Evolutionary conservation across 2,329 filamentous ascomycete genomes (phyloP).

Genomic region (Nothopassalora personata): DNA sequence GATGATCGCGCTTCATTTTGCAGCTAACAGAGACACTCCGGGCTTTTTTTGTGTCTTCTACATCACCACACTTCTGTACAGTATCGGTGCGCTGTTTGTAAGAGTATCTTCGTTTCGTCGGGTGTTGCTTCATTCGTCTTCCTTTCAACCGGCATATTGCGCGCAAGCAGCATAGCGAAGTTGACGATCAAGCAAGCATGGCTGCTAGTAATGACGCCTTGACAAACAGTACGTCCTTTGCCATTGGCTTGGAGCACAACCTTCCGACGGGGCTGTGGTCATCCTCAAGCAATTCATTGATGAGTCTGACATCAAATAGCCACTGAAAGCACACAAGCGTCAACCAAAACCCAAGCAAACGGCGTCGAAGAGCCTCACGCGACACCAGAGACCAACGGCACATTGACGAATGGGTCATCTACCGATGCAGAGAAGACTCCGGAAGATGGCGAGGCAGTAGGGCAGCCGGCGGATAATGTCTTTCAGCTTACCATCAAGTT

Average conservation of each 20-base stretch:
- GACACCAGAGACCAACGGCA: conserved; percentile 16
- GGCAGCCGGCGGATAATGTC: conserved; percentile 38
- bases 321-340: conserved; percentile 1
- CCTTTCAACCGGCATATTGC: not conserved
- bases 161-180: not conserved
- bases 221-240: conserved; percentile 5
- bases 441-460: conserved; percentile 19
- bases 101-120: not conserved
- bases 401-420: conserved; percentile 11
- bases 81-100: not conserved
- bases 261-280: not conserved
- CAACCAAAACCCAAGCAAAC: conserved; percentile 6
- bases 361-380: conserved; percentile 8
- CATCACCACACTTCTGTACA: not conserved
- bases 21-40: not conserved
- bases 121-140: not conserved
- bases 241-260: not conserved
- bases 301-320: not conserved
- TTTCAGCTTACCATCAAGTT: conserved; percentile 74
- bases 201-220: conserved; percentile 7
- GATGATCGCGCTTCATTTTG: not conserved
- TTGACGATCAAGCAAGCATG: conserved; percentile 4
- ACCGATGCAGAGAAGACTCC: conserved; percentile 15
- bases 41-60: not conserved
- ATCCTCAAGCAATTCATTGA: not conserved